Evolutionary conservation across 2,329 filamentous ascomycete species (phyloP).

Genomic region (Talaromyces sp.): DNA sequence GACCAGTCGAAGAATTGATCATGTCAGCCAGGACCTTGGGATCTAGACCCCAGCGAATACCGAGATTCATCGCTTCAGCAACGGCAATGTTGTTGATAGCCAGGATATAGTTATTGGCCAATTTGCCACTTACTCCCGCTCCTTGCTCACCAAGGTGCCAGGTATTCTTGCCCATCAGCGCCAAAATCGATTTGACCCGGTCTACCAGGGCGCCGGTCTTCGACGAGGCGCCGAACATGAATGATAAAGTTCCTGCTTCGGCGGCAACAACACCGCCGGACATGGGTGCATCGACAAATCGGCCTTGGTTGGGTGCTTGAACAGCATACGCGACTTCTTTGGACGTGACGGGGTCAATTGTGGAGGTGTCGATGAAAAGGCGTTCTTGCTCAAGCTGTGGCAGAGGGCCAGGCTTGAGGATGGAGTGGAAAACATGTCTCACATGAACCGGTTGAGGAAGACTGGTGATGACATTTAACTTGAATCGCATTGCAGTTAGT

Average conservation of each 20-base stretch:
- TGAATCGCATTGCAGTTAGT: not conserved
- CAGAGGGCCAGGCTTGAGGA: conserved; percentile 57
- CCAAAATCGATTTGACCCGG: conserved; percentile 63
- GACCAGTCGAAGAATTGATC: conserved; percentile 91
- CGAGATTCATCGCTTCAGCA: conserved; percentile 63
- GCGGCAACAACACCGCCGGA: conserved; percentile 94
- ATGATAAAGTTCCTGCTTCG: conserved; percentile 78
- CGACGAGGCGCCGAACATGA: conserved; percentile 78
- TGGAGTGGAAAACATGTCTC: conserved; percentile 70
- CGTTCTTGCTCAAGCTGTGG: conserved; percentile 54
- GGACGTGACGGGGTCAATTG: conserved; percentile 86
- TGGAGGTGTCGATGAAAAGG: conserved; percentile 92
- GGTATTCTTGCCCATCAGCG: conserved; percentile 79
- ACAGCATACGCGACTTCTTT: conserved; percentile 69
- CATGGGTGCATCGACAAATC: conserved; percentile 93
- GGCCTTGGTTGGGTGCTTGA: conserved; percentile 60
- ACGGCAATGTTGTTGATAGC: conserved; percentile 83
- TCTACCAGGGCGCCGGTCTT: conserved; percentile 52
- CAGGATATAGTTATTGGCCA: conserved; percentile 95
- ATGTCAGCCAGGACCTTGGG: conserved; percentile 69
- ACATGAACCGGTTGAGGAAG: conserved; percentile 88
- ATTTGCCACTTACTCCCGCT: conserved; percentile 80
- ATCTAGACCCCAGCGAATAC: conserved; percentile 58
- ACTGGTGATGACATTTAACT: conserved; percentile 64
- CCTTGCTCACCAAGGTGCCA: conserved; percentile 82